Base-by-base conservation (phyloP, 1,284 basidiomycete genomes). In the Grifola frondosa region DNA sequence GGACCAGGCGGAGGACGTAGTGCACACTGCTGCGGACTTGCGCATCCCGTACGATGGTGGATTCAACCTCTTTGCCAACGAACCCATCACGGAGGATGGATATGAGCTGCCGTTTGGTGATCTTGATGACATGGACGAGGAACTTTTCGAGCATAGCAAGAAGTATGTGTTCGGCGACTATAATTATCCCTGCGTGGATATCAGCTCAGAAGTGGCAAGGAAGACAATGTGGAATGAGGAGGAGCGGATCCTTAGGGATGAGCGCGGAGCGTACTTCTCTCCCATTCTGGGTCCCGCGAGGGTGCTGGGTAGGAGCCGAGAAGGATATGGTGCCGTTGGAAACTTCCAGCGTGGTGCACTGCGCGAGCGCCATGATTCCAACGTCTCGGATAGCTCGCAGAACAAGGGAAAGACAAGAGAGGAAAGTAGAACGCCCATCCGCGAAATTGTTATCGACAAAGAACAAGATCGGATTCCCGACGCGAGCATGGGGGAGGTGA, bases 91-190 rank as follows among this genome's bases (percentile, higher is more conserved):
- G 13, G 73, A 78, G 20, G 81, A 81, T 48, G 78, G 81, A n/a
- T 87, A 75, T 51, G 77, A 73, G 13, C 60, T 91, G 30, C 76
- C 76, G 13, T 88, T 88, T 56, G 81, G 78, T 4, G 80, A 80
- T 26, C 60, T 76, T 45, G 74, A 85, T 53, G 68, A 75, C 29
- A 71, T 69, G 46, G 82, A 94, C 65, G 81, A 90, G 61, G 71
- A 77, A 48, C 65, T 94, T 32, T 95, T 84, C 57, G 68, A 67
- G 15, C 74, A 87, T 38, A 84, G 85, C 56, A 77, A 80, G 54
- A 74, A 77, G 50, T 85, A 91, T 42, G 69, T 92, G 17, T 93
- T 96, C 57, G 97, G 96, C 8, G 93, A 97, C 68, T 93, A 94
- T 59, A 83, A 88, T 54, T 97, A 96, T 62, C 91, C 91, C 1